Conservation (phyloP, 139 green algal species). For the Bryopsis sp. region DNA sequence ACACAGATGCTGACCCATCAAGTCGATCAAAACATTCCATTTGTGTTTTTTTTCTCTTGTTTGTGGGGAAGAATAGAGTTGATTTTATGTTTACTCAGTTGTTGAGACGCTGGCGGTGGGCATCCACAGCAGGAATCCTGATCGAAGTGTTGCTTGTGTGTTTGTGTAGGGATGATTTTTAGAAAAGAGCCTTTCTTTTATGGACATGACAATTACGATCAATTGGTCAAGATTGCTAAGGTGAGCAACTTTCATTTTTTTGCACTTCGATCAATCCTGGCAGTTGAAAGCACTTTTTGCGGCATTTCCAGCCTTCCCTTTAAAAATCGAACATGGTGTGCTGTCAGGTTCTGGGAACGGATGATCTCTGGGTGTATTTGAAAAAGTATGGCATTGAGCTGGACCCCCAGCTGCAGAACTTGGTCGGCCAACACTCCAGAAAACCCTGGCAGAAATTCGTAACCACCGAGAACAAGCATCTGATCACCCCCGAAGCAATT, state of each 20-base stretch:
- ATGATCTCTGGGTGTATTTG: constrained; percentile 57
- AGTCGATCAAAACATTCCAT: too few relatives aligned
- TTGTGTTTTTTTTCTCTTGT: too few relatives aligned
- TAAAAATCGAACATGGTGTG: not conserved
- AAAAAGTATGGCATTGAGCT: constrained; percentile 94
- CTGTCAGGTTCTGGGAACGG: constrained; percentile 77
- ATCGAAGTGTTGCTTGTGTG: not conserved
- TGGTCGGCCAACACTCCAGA: constrained; percentile 63
- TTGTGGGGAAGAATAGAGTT: too few relatives aligned
- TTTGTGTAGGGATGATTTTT: constrained; percentile 79
- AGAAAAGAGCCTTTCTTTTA: constrained; percentile 94
- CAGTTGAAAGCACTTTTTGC: not conserved
- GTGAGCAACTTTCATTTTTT: constrained; percentile 3
- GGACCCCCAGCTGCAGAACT: constrained; percentile 82
- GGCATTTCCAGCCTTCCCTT: not conserved
- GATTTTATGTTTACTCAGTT: too few relatives aligned
- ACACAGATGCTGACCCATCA: too few relatives aligned
- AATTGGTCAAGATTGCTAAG: constrained; percentile 94
- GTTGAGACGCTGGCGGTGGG: too few relatives aligned
- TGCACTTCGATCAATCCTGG: not conserved
- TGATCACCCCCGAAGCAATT: constrained; percentile 74
- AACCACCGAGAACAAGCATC: constrained; percentile 84
- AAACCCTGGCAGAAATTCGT: constrained; percentile 93
- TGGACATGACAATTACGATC: constrained; percentile 98
- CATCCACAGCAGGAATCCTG: too few relatives aligned